Conservation (phyloP, 2,329 filamentous ascomycete species). For the Calonectria crousiana region DNA sequence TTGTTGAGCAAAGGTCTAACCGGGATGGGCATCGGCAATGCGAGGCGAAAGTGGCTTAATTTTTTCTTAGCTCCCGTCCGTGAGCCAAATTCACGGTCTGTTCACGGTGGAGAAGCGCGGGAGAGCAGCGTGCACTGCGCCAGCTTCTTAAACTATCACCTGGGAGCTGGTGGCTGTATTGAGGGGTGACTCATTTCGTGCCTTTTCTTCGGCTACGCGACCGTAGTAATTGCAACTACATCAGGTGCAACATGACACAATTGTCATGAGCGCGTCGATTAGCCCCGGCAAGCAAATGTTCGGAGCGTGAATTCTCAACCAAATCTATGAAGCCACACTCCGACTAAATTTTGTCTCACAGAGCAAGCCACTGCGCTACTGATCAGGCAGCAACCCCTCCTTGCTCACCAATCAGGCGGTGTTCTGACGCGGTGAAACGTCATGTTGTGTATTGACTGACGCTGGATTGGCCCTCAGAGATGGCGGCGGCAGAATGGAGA, state of each 20-base stretch:
- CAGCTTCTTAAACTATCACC: background rate
- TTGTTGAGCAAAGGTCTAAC: background rate
- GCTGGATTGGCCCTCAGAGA: background rate
- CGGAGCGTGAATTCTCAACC: background rate
- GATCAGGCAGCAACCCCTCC: conserved; percentile 13
- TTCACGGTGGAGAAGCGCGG: background rate
- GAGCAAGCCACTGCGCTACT: background rate
- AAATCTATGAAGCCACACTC: background rate
- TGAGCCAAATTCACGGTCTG: background rate
- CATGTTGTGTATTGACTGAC: background rate
- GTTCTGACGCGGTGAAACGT: background rate
- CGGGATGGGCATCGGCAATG: background rate
- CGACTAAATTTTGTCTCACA: background rate
- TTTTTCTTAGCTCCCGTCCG: background rate
- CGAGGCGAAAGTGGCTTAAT: background rate
- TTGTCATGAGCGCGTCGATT: background rate
- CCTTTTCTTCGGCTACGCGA: background rate
- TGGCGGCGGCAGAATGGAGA: background rate
- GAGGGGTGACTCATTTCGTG: background rate
- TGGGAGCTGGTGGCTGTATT: background rate
- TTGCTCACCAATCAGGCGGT: conserved; percentile 20
- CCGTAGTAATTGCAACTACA: background rate
- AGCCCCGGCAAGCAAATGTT: background rate
- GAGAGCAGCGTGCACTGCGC: background rate
- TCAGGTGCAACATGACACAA: background rate